Base-by-base conservation (phyloP, 495 filamentous ascomycete genomes). In the Saxispiralis lemnorum region DNA sequence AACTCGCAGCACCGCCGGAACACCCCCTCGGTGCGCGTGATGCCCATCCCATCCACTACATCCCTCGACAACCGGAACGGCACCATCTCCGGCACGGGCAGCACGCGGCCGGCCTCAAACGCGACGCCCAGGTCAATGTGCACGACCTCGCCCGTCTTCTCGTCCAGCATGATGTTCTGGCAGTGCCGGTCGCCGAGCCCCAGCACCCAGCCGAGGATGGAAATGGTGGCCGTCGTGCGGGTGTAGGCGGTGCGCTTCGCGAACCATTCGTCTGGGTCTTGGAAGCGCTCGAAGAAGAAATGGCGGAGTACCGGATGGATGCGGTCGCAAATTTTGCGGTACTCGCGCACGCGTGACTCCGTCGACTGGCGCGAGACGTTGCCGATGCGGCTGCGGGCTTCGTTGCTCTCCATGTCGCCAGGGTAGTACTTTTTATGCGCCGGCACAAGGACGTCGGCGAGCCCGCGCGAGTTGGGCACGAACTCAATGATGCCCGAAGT, bases 1-100 rank as follows among this genome's bases (percentile, higher is more conserved):
- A 96, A 95, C 59, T 97, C 92, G 60, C 92, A 97, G 60, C 92
- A 97, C 17, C 89, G 72, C 10, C 88, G 75, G 65, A 95, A 97
- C 1, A 95, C 83, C 7, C 89, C 89, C 62, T 97, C 89, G 0
- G 86, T 94, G 52, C 80, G 81, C 28, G 84, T 93, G 49, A 95
- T 83, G 16, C 89, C 89, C 79, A 97, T 95, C 16, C 83, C 89
- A 56, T 96, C 92, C 11, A 96, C 84, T 21, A 97, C 75, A 57
- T 97, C 89, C 17, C 89, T 70, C n/a, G 89, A 95, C 45, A 97
- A 62, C 3, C 89, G 73, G 66, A 97, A 97, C 0, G 89, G 89
- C 0, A 97, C 88, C 0, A 93, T 77, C 62, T 97, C 89, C 0
- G 89, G 92, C 0, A 96, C 78, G 0, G 86, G 89, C 0, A 97